These are phyloP conservation scores for Claviceps sp. DNA, from an alignment of 2,329 filamentous ascomycete species.

Conservation along the genomic window DNA sequence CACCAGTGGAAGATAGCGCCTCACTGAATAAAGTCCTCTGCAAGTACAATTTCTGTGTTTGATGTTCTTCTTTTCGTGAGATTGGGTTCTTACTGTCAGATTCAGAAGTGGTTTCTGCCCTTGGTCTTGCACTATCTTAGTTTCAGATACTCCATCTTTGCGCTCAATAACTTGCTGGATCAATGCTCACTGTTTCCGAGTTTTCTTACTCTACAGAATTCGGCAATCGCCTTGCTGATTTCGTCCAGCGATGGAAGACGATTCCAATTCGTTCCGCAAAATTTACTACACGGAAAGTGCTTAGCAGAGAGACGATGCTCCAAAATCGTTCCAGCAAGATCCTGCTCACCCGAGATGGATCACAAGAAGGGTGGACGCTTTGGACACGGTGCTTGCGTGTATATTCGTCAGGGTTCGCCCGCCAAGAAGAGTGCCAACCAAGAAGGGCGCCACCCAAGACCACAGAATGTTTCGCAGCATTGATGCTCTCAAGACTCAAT, in stretches of 20 bases:
- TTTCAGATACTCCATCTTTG: not conserved
- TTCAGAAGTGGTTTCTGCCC: not conserved
- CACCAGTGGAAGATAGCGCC: no score
- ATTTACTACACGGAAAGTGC: not conserved
- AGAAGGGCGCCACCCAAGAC: constrained; percentile 59
- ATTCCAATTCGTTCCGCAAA: not conserved
- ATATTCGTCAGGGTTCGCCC: constrained; percentile 45
- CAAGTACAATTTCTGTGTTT: not conserved
- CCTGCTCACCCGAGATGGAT: not conserved
- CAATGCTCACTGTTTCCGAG: not conserved
- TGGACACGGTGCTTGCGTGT: no score
- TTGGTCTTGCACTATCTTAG: not conserved
- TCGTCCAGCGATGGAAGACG: not conserved
- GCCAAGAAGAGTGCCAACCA: constrained; percentile 41
- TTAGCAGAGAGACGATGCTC: no score
- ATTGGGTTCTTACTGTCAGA: no score
- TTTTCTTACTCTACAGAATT: not conserved
- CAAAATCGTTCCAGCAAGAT: no score
- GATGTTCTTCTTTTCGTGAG: not conserved
- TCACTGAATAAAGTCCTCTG: no score
- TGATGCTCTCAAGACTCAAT: constrained; percentile 13
- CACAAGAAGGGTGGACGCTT: not conserved
- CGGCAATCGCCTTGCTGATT: not conserved
- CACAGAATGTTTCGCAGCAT: constrained; percentile 23
- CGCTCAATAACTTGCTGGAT: not conserved